A percentile compares a stretch with the other conserved stretches of the same genome.
Evolutionary conservation across 78 protist genomes (phyloP).

Genomic region (Planoprotostelium fungivorum): DNA sequence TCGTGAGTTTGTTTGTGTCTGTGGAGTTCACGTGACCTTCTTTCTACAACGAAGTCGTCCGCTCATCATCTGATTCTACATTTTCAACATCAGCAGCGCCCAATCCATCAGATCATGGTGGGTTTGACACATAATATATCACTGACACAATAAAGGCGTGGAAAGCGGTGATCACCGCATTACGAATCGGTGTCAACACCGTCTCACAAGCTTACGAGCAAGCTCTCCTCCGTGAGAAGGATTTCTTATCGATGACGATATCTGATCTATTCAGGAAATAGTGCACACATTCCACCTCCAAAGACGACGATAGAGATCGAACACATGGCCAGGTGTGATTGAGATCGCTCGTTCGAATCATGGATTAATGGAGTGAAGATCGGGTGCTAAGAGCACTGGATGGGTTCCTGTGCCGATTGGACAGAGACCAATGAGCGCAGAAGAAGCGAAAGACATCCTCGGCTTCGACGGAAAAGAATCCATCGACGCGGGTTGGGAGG

Average conservation of each 20-base stretch:
- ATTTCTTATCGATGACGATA: not conserved
- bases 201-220: not conserved
- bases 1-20: too few species aligned
- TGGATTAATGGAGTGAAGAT: not conserved
- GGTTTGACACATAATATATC: too few species aligned
- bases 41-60: too few species aligned
- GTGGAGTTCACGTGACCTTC: too few species aligned
- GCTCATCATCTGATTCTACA: too few species aligned
- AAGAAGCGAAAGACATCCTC: not conserved
- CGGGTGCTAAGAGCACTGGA: not conserved
- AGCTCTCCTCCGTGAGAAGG: not conserved
- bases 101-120: too few species aligned
- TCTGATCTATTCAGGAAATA: not conserved
- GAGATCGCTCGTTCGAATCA: not conserved
- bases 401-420: not conserved
- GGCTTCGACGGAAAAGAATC: not conserved
- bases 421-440: not conserved
- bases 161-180: not conserved
- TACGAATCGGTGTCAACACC: not conserved
- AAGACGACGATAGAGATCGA: not conserved
- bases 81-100: too few species aligned
- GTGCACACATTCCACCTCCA: not conserved
- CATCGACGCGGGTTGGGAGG: not conserved
- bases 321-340: not conserved
- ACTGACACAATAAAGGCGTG: too few species aligned